These are phyloP conservation scores for Aspergillus nomiae DNA, from an alignment of 2,329 filamentous ascomycete genomes.

Conservation along the genomic window DNA sequence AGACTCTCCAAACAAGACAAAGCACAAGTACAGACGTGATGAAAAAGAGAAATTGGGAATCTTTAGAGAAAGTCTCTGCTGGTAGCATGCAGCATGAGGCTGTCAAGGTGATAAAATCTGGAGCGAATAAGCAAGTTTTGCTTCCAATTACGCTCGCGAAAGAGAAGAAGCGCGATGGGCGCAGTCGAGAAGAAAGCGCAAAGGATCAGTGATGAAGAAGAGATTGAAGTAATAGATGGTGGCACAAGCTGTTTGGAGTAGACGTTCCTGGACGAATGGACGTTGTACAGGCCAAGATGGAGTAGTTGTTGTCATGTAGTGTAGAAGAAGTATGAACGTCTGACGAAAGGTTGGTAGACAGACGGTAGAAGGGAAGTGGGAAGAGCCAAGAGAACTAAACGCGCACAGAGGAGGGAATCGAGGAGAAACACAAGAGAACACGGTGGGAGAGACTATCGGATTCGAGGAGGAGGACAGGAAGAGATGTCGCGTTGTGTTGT, in stretches of 20 bases:
- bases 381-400: conserved; percentile 3
- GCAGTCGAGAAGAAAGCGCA: not conserved
- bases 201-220: not conserved
- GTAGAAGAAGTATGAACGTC: conserved; percentile 18
- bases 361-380: conserved; percentile 8
- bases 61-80: not conserved
- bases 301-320: conserved; percentile 11
- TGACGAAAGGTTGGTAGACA: conserved; percentile 13
- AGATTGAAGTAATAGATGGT: not conserved
- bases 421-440: conserved; percentile 11
- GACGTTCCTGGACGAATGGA: not conserved
- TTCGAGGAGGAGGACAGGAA: not conserved
- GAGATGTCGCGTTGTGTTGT: conserved; percentile 1
- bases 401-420: not conserved
- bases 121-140: not conserved
- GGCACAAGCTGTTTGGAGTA: conserved; percentile 11
- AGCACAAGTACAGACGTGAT: not conserved
- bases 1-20: not conserved
- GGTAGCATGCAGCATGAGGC: not conserved
- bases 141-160: not conserved
- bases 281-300: not conserved
- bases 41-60: conserved; percentile 10
- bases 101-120: conserved; percentile 2
- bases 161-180: conserved; percentile 1
- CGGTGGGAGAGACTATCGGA: not conserved